Evolutionary conservation across 192 early-diverging fungal species (phyloP).

Genomic region (Spizellomyces sp.): DNA sequence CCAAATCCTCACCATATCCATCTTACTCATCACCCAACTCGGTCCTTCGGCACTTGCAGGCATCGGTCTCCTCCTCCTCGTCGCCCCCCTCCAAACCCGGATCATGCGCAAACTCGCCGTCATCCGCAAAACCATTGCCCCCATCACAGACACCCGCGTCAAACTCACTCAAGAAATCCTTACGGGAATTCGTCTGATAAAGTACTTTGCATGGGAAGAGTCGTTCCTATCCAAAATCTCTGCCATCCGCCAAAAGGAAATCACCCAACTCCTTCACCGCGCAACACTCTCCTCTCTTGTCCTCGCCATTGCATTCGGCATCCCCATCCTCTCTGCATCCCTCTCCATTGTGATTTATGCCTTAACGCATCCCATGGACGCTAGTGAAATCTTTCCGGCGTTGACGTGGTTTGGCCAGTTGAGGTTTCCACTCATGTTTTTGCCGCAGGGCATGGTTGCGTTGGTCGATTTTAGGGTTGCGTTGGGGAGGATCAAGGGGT

Average conservation of each 20-base stretch:
- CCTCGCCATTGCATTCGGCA: slow-evolving; percentile 51
- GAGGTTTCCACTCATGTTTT: slow-evolving; percentile 57
- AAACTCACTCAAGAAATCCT: slow-evolving; percentile 71
- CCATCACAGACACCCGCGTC: slow-evolving; percentile 74
- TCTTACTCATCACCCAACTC: slow-evolving; percentile 43
- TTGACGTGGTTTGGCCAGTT: slow-evolving; percentile 48
- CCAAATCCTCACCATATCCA: slow-evolving; percentile 41
- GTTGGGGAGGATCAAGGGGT: slow-evolving; percentile 47
- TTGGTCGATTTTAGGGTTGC: slow-evolving; percentile 57
- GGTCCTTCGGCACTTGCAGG: slow-evolving; percentile 51
- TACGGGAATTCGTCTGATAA: slow-evolving; percentile 73
- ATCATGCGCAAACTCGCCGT: slow-evolving; percentile 39
- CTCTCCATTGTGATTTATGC: slow-evolving; percentile 52
- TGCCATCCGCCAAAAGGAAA: slow-evolving; percentile 47
- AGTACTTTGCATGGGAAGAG: slow-evolving; percentile 74
- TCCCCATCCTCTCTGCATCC: slow-evolving; percentile 47
- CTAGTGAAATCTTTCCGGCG: slow-evolving; percentile 50
- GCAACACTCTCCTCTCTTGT: slow-evolving; percentile 39
- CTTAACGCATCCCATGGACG: slow-evolving; percentile 30
- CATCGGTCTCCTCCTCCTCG: slow-evolving; percentile 48
- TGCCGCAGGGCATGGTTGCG: slow-evolving; percentile 49
- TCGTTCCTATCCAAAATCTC: slow-evolving; percentile 68
- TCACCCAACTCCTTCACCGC: slow-evolving; percentile 40
- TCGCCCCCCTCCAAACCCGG: slow-evolving; percentile 41
- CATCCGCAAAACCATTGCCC: slow-evolving; percentile 49